These are phyloP conservation scores for Davidsoniella australis DNA, from an alignment of 2,329 filamentous ascomycete species.

Conservation along the genomic window DNA sequence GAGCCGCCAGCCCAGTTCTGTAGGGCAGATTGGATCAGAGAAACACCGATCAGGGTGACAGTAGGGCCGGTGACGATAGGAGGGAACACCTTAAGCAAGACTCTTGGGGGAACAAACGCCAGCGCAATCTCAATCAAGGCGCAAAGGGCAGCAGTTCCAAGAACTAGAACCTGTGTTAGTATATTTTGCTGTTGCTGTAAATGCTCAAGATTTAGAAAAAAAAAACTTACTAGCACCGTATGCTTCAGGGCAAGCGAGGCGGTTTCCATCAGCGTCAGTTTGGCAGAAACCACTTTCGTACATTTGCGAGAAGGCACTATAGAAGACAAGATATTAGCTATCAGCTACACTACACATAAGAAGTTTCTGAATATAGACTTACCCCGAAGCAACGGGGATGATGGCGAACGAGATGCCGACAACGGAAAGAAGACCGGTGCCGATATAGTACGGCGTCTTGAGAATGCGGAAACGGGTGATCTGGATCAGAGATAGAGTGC, in stretches of 20 bases:
- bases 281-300: slow-evolving; percentile 56
- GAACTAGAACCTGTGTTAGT: slow-evolving; percentile 45
- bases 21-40: slow-evolving; percentile 55
- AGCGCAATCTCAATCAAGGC: slow-evolving; percentile 55
- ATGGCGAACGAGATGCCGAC: slow-evolving; percentile 65
- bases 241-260: slow-evolving; percentile 55
- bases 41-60: slow-evolving; percentile 54
- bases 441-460: slow-evolving; percentile 53
- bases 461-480: slow-evolving; percentile 62
- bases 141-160: slow-evolving; percentile 52
- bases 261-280: slow-evolving; percentile 40
- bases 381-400: slow-evolving; percentile 45
- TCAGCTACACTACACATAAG: neutral
- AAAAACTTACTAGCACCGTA: slow-evolving; percentile 37
- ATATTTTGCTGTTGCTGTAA: slow-evolving; percentile 16
- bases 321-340: neutral
- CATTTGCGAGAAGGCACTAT: slow-evolving; percentile 51
- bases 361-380: neutral
- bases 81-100: slow-evolving; percentile 58
- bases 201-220: neutral
- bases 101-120: slow-evolving; percentile 53
- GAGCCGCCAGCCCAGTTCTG: slow-evolving; percentile 63
- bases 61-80: slow-evolving; percentile 60
- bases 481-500: slow-evolving; percentile 56
- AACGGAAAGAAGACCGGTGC: slow-evolving; percentile 65